Conservation (phyloP, 2,329 filamentous ascomycete species). For the Fusarium sulawesiense region DNA sequence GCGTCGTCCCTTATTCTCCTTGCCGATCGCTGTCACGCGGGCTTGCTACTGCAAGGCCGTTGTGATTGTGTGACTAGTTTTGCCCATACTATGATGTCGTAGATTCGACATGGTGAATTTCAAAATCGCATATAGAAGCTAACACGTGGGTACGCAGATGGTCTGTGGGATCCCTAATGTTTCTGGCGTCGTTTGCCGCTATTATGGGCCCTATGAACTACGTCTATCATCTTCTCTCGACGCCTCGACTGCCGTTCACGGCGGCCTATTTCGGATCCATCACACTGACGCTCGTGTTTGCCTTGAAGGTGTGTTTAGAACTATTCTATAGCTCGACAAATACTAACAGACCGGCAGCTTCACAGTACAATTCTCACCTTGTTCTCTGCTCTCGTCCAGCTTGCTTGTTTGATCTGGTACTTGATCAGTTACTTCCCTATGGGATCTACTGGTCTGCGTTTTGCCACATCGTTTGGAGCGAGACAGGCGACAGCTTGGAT, state of each 20-base stretch:
- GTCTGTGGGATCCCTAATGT: conserved; percentile 91
- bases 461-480: conserved; percentile 87
- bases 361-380: conserved; percentile 87
- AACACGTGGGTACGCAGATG: conserved; percentile 70
- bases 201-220: conserved; percentile 93
- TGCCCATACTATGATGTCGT: conserved; percentile 30
- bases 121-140: conserved; percentile 40
- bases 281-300: conserved; percentile 88
- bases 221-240: conserved; percentile 83
- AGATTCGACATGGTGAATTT: conserved; percentile 26
- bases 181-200: conserved; percentile 91
- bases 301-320: conserved; percentile 81
- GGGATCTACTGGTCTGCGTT: conserved; percentile 87
- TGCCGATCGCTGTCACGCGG: conserved; percentile 33
- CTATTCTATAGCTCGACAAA: not conserved
- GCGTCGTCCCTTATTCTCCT: conserved; percentile 18
- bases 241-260: conserved; percentile 89
- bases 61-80: conserved; percentile 29
- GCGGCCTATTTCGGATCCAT: conserved; percentile 96
- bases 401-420: conserved; percentile 90
- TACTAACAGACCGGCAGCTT: conserved; percentile 65
- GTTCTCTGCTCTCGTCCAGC: conserved; percentile 83
- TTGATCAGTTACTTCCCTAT: conserved; percentile 98
- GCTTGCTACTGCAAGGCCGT: conserved; percentile 8
- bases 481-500: conserved; percentile 90